Evolutionary conservation across 1,284 basidiomycete genomes (phyloP).

Genomic region (Austroboletus niveus): DNA sequence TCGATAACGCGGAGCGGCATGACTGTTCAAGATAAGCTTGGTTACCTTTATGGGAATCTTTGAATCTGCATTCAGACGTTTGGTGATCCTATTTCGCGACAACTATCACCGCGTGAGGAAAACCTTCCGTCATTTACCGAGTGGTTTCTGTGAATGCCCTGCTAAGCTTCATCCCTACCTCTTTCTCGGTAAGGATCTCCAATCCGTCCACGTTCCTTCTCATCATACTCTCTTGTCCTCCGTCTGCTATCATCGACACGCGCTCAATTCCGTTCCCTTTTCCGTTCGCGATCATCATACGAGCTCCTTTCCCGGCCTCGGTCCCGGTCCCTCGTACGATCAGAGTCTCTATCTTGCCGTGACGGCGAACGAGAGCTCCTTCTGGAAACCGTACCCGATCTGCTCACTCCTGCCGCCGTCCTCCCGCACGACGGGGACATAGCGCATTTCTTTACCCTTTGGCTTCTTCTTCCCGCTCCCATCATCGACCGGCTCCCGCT

Average conservation of each 20-base stretch:
- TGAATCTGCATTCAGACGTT: not conserved
- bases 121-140: not conserved
- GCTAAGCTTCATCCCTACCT: slow-evolving; percentile 18
- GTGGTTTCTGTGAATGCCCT: too few relatives aligned
- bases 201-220: slow-evolving; percentile 17
- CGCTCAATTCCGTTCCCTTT: slow-evolving; percentile 1
- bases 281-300: slow-evolving; percentile 8
- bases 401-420: slow-evolving; percentile 40
- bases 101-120: not conserved
- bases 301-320: slow-evolving; percentile 6
- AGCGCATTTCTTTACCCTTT: slow-evolving; percentile 55
- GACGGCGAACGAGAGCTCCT: slow-evolving; percentile 30
- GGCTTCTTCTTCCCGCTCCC: slow-evolving; percentile 50
- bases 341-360: slow-evolving; percentile 14
- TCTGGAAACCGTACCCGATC: slow-evolving; percentile 26
- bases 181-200: slow-evolving; percentile 18
- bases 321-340: not conserved
- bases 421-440: slow-evolving; percentile 72
- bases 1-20: slow-evolving; percentile 21
- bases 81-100: not conserved
- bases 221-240: slow-evolving; percentile 15
- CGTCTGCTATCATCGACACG: slow-evolving; percentile 9
- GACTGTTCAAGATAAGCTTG: not conserved
- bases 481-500: slow-evolving; percentile 65
- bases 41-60: not conserved